phyloP scores from a whole-genome alignment of 192 early-diverging fungal species.

The Glomus cerebriforme region DNA sequence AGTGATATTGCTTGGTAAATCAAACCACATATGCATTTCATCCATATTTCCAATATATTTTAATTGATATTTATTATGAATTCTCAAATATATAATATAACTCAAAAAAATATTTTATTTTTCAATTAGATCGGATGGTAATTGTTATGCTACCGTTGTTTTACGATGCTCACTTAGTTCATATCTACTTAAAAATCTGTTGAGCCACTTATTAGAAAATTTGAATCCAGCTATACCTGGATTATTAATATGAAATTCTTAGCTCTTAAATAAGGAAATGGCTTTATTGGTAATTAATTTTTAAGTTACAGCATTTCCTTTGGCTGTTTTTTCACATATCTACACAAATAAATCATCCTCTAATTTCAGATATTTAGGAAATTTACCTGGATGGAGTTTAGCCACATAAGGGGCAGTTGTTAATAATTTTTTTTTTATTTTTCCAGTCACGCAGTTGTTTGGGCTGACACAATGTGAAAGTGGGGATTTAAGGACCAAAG shows the following conservation, averaged over 20 bases:
- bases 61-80: slow-evolving; percentile 17
- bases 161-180: no score
- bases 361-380: not conserved
- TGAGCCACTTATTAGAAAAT: not conserved
- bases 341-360: not conserved
- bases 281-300: no score
- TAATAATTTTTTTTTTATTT: no score
- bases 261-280: no score
- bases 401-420: not conserved
- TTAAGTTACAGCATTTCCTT: no score
- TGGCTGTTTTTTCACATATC: not conserved
- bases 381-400: not conserved
- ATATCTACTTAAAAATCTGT: not conserved
- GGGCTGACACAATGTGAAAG: no score
- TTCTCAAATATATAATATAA: slow-evolving; percentile 8
- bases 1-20: no score
- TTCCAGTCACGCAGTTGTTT: no score
- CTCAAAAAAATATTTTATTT: no score
- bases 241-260: no score
- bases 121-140: no score
- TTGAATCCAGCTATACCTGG: not conserved
- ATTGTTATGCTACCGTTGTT: slow-evolving; percentile 22
- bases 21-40: slow-evolving; percentile 1
- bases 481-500: no score
- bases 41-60: slow-evolving; percentile 20